Base-by-base conservation (phyloP, 495 filamentous ascomycete genomes). In the Recurvomyces mirabilis region DNA sequence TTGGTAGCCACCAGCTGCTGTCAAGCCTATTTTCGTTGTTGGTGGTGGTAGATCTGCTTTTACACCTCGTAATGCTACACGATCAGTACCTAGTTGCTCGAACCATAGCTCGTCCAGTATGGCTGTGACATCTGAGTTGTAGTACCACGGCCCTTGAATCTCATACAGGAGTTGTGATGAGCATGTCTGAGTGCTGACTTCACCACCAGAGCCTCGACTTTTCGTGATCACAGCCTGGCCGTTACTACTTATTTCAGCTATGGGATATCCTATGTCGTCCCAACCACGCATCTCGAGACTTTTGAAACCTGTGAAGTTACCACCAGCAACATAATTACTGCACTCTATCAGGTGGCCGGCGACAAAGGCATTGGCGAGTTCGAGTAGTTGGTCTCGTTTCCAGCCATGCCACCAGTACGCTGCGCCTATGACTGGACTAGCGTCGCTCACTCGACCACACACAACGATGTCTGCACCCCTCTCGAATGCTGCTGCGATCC, bases 391-490 rank as follows among this genome's bases (percentile, higher is more conserved):
- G 14, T 51, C 42, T 17, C 61, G 28, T 17, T 46, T 19, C 63
- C 61, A 65, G 3, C 40, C 35, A 45, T 64, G 61, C 61, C 61
- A 63, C 59, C 60, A 65, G 10, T 44, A 47, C 9, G 58, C 58
- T n/a, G 56, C 52, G 1, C 45, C 58, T 10, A 60, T 60, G 13
- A 56, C 54, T 0, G 59, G 63, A 26, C 47, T 53, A 5, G 61
- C 63, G 46, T 64, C 63, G 14, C 54, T 54, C 9, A 65, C 60
- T 2, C 63, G 57, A 2, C 63, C 63, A 39, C 63, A 65, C 14
- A 64, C 42, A 1, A 64, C 61, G 38, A 65, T 64, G 44, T 64
- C 61, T 22, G 60, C 63, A 10, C 63, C 63, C 29, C 52, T 51
- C 24, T 38, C 49, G 40, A 65, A 57, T 2, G 59, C 63, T 10